Evolutionary conservation across 2,329 filamentous ascomycete species (phyloP).

Genomic region (Cryoendolithus antarcticus): DNA sequence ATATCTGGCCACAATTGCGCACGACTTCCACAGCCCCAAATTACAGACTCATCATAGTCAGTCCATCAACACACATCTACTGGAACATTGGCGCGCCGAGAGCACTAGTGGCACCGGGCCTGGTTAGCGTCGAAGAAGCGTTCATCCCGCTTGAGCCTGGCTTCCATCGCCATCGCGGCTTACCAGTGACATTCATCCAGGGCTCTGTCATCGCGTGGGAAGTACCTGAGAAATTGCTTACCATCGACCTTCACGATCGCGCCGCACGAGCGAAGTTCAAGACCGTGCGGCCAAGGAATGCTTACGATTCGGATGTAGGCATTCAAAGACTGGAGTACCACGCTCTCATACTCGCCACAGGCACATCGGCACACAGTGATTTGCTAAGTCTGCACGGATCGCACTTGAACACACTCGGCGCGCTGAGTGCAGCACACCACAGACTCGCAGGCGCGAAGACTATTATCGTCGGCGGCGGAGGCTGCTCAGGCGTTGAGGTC

Average conservation of each 20-base stretch:
- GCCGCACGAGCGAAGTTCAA: no score
- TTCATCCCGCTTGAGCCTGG: conserved; percentile 25
- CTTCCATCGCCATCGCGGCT: conserved; percentile 21
- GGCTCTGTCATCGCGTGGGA: conserved; percentile 21
- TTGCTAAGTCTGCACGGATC: conserved; percentile 23
- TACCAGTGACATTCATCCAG: conserved; percentile 23
- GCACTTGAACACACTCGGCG: conserved; percentile 23
- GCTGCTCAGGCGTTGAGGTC: conserved; percentile 24
- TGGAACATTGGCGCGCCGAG: conserved; percentile 28
- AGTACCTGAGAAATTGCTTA: no score
- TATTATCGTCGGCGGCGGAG: conserved; percentile 26
- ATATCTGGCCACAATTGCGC: conserved; percentile 19
- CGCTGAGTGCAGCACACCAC: conserved; percentile 20
- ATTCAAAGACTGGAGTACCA: conserved; percentile 13
- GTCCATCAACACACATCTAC: conserved; percentile 24
- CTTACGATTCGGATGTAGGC: no score
- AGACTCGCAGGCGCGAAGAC: conserved; percentile 18
- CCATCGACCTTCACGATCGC: no score
- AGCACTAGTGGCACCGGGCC: conserved; percentile 23
- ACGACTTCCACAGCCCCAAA: conserved; percentile 12
- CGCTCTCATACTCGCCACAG: conserved; percentile 26
- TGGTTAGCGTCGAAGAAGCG: conserved; percentile 21
- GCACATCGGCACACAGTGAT: conserved; percentile 23
- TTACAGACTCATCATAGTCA: conserved; percentile 25
- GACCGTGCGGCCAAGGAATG: no score